Conservation (phyloP, 345 rosid genomes). For the Gossypium anomalum region DNA sequence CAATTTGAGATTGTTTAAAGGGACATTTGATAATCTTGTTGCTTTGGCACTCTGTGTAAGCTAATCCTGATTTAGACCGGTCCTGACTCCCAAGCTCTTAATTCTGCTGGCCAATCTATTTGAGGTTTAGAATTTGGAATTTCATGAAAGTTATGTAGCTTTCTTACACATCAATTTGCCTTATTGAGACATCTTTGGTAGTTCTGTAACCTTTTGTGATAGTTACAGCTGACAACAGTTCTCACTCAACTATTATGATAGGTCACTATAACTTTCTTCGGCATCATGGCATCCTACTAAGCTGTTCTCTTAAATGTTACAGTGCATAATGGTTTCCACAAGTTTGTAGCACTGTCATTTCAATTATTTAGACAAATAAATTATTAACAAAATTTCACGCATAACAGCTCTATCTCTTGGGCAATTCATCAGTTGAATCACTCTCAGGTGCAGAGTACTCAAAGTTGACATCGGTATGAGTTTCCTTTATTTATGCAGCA, state of each 20-base stretch:
- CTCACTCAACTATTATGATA: not conserved
- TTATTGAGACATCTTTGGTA: not conserved
- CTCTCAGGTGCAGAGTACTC: conserved; percentile 93
- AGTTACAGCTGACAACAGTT: not conserved
- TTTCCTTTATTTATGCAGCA: conserved; percentile 35
- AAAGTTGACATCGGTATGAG: conserved; percentile 88
- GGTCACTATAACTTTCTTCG: not conserved
- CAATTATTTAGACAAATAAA: conserved; percentile 1
- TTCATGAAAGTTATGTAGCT: not conserved
- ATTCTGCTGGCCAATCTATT: conserved; percentile 2
- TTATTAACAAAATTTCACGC: conserved; percentile 1
- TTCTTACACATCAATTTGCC: not conserved
- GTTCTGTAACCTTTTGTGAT: not conserved
- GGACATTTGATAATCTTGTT: not conserved
- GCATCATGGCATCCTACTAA: conserved; percentile 6
- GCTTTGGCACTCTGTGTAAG: not conserved
- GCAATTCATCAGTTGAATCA: conserved; percentile 75
- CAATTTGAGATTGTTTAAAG: not conserved
- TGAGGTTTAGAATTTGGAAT: conserved; percentile 2
- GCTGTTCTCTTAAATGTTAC: conserved; percentile 6
- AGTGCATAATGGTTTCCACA: not conserved
- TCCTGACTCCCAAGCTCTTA: not conserved
- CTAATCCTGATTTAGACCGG: not conserved
- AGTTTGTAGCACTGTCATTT: conserved; percentile 4
- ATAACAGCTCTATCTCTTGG: conserved; percentile 79